These are phyloP conservation scores for Wickerhamomyces hampshirensis DNA, from an alignment of 805 yeast genomes.

Conservation along the genomic window DNA sequence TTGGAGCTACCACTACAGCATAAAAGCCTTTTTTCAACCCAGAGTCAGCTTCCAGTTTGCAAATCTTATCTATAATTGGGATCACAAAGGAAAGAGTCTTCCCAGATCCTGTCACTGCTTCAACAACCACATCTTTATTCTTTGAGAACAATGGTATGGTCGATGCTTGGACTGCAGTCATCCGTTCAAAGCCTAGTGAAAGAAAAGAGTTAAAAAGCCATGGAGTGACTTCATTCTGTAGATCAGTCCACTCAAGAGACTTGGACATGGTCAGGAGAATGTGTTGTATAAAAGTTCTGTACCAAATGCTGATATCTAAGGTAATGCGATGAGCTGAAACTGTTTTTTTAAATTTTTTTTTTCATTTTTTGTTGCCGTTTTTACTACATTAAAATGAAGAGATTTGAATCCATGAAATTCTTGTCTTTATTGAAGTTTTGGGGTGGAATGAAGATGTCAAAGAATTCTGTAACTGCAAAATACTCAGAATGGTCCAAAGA, in stretches of 20 bases:
- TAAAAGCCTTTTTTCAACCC: constrained; percentile 45
- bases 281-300: not conserved
- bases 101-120: constrained; percentile 98
- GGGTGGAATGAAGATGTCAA: not conserved
- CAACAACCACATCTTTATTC: constrained; percentile 93
- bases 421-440: not conserved
- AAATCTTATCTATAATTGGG: constrained; percentile 71
- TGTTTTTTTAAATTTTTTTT: not conserved
- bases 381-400: not conserved
- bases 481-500: constrained; percentile 63
- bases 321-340: constrained; percentile 7
- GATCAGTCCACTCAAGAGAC: constrained; percentile 60
- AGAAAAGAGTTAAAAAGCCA: constrained; percentile 68
- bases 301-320: too few species aligned
- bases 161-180: constrained; percentile 98
- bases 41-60: constrained; percentile 22
- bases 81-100: constrained; percentile 87
- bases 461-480: constrained; percentile 12
- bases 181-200: constrained; percentile 68
- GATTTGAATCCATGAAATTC: not conserved
- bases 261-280: constrained; percentile 23
- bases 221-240: constrained; percentile 50
- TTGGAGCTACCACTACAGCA: constrained; percentile 65
- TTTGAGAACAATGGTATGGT: constrained; percentile 79
- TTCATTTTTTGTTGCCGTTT: not conserved